Percentiles rank a stretch among this genome's conserved stretches.
phyloP scores from a whole-genome alignment of 371 early-diverging fungal genomes.

The Zopfochytrium polystomum region DNA sequence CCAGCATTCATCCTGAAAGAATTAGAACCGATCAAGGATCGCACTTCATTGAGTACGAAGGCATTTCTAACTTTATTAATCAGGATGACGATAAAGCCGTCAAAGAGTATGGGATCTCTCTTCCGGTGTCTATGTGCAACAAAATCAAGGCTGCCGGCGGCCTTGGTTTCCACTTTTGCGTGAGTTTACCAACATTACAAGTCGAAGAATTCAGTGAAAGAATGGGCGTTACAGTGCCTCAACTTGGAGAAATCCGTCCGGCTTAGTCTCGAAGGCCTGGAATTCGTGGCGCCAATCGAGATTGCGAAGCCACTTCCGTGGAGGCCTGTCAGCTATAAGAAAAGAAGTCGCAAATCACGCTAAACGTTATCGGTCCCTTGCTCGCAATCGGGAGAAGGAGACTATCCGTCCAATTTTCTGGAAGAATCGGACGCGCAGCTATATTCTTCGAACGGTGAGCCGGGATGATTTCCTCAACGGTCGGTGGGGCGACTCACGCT shows the following conservation, averaged over 20 bases:
- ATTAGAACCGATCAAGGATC: conserved; percentile 78
- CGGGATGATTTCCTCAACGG: conserved; percentile 99
- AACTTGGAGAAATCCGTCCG: conserved; percentile 85
- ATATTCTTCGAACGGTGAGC: conserved; percentile 87
- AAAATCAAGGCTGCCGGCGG: conserved; percentile 69
- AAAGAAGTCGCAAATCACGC: not conserved
- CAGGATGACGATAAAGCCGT: conserved; percentile 89
- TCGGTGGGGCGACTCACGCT: conserved; percentile 96
- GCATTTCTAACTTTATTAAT: not conserved
- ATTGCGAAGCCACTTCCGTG: conserved; percentile 86
- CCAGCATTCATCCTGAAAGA: conserved; percentile 78
- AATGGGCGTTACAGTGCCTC: conserved; percentile 37
- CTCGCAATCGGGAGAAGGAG: conserved; percentile 84
- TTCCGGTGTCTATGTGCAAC: conserved; percentile 74
- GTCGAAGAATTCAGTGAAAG: not conserved
- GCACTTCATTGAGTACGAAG: not conserved
- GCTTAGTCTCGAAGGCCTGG: conserved; percentile 72
- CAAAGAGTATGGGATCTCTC: conserved; percentile 85
- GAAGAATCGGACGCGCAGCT: conserved; percentile 90
- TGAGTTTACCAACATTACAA: conserved; percentile 25
- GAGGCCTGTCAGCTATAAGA: conserved; percentile 67
- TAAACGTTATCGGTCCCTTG: conserved; percentile 45
- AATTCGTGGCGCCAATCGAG: conserved; percentile 72
- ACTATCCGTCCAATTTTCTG: conserved; percentile 97
- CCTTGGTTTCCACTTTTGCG: conserved; percentile 53